Evolutionary conservation across 2,329 filamentous ascomycete species (phyloP), one percentile per base, ranked within the genome.

Genomic region (Rutstroemia sydowiana): DNA sequence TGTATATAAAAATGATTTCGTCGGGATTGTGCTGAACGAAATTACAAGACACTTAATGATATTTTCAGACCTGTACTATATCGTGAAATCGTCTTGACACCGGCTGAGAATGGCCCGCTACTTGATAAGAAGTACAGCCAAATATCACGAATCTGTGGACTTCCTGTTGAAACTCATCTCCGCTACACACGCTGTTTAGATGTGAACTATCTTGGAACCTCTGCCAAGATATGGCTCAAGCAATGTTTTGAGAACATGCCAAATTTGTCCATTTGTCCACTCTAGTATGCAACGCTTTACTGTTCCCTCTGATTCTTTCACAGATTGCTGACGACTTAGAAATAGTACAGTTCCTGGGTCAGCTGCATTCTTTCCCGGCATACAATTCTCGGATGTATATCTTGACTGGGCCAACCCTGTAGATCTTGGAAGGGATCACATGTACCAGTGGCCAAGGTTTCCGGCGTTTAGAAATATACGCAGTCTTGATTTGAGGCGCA

Each of bases 1-100:
- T 20, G 20, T 9, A 21, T 21, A 20, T n/a, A 21, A 9, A 6
- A 21, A 13, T 26, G 10, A 9, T 13, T 41, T 41, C 9, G 20
- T 23, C 21, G 23, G 18, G 30, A 9, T 23, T 30, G 14, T 30
- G 41, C 41, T 48, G 5, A 48, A 48, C 23, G 18, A 39, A 21
- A 30, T 40, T 23, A 10, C 6, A 48, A 49, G 47, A 49, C 28
- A 23, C 37, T 49, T 21, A 36, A 49, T 26, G 37, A 49, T 14
- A 20, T 49, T 1, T 36, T 36, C 39, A 28, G 20, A 42, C 39
- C 47, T 26, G 28, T 32, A 13, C 47, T 49, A 21, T 42, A 49
- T 13, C 46, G 46, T 34, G 23, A 48, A 16, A 48, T 48, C 13
- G 37, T 48, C 14, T 11, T 36, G 18, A 18, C 20, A 34, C 37